phyloP scores from a whole-genome alignment of 768 basidiomycete species.

The Rhizopogon salebrosus region DNA sequence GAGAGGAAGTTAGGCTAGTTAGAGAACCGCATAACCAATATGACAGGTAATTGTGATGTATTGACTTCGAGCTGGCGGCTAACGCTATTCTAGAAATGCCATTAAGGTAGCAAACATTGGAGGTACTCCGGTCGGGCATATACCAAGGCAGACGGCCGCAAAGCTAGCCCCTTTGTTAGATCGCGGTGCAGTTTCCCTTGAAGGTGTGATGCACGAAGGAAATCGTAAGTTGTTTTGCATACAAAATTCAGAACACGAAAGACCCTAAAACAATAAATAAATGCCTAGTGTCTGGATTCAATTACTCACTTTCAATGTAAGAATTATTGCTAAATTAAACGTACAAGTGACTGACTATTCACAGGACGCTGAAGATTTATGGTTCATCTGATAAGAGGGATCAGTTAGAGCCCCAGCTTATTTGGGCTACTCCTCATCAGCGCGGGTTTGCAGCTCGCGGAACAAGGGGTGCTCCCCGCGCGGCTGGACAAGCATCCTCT shows the following conservation, averaged over 20 bases:
- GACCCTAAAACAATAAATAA: conserved; percentile 2
- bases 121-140: conserved; percentile 72
- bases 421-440: conserved; percentile 72
- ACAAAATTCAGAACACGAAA: background rate
- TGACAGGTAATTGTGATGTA: conserved; percentile 44
- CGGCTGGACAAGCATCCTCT: conserved; percentile 11
- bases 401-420: conserved; percentile 57
- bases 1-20: conserved; percentile 68
- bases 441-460: conserved; percentile 41
- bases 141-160: conserved; percentile 53
- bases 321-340: conserved; percentile 9
- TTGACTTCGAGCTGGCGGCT: background rate
- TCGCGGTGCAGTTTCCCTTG: conserved; percentile 52
- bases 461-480: conserved; percentile 5
- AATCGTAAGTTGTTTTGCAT: conserved; percentile 44
- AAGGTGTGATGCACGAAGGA: conserved; percentile 64
- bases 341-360: background rate
- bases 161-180: conserved; percentile 74
- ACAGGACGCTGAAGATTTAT: conserved; percentile 67
- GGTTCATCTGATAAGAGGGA: conserved; percentile 56
- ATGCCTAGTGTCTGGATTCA: conserved; percentile 35
- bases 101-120: conserved; percentile 80
- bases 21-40: conserved; percentile 65
- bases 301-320: conserved; percentile 62
- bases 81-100: conserved; percentile 48